These are phyloP conservation scores for Fusarium xylarioides DNA, from an alignment of 2,329 filamentous ascomycete genomes.

Conservation along the genomic window DNA sequence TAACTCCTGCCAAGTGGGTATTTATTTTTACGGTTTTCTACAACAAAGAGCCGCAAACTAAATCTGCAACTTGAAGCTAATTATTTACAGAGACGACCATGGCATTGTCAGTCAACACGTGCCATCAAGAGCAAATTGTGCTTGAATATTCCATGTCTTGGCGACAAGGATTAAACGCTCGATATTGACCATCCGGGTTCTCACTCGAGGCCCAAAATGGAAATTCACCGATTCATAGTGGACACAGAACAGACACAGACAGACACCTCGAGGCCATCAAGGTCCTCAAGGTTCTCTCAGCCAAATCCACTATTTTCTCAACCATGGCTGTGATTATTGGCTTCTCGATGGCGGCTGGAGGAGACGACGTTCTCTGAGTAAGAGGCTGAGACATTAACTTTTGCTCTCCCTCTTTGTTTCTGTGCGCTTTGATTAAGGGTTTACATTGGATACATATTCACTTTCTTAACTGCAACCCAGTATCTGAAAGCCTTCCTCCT, in stretches of 20 bases:
- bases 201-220: constrained; percentile 26
- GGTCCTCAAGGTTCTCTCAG: constrained; percentile 38
- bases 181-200: constrained; percentile 36
- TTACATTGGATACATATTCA: not conserved
- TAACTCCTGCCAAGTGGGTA: constrained; percentile 12
- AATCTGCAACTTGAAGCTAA: not conserved
- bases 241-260: not conserved
- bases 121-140: constrained; percentile 10
- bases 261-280: constrained; percentile 10
- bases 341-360: not conserved
- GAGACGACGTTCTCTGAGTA: constrained; percentile 1
- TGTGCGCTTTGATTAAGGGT: not conserved
- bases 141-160: constrained; percentile 18
- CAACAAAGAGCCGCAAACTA: constrained; percentile 12
- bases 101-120: not conserved
- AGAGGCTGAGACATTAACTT: constrained; percentile 34
- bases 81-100: not conserved
- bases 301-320: constrained; percentile 25
- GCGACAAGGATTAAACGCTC: constrained; percentile 25
- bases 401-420: constrained; percentile 1
- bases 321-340: constrained; percentile 8
- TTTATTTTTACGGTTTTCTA: not conserved
- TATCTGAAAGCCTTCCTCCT: not conserved
- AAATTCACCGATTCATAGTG: constrained; percentile 23
- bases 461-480: not conserved